phyloP scores from a whole-genome alignment of 1,139 yeast genomes.

The Diutina pseudorugosa region DNA sequence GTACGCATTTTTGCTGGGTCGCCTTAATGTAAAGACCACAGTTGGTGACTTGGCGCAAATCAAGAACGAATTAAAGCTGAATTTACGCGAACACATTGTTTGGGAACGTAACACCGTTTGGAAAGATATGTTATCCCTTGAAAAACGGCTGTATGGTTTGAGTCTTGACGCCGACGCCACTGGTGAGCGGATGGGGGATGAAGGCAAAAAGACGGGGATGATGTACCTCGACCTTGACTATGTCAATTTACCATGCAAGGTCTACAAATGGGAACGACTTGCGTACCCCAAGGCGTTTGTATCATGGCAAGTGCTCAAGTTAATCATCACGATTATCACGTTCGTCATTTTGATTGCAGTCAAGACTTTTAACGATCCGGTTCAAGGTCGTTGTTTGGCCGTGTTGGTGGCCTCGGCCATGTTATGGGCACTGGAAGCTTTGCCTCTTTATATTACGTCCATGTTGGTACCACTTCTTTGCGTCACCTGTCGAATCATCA shows the following conservation, averaged over 20 bases:
- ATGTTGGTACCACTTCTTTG: slow-evolving; percentile 68
- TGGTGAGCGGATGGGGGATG: slow-evolving; percentile 23
- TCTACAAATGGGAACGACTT: slow-evolving; percentile 13
- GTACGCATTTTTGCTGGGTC: slow-evolving; percentile 33
- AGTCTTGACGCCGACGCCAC: slow-evolving; percentile 18
- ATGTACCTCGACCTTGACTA: slow-evolving; percentile 15
- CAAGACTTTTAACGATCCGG: slow-evolving; percentile 56
- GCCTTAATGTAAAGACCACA: slow-evolving; percentile 17
- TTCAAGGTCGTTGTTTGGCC: slow-evolving; percentile 69
- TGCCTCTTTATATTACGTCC: slow-evolving; percentile 81
- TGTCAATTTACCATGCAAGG: slow-evolving; percentile 11
- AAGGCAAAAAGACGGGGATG: slow-evolving; percentile 14
- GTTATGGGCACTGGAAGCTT: slow-evolving; percentile 89
- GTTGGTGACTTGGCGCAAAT: slow-evolving; percentile 35
- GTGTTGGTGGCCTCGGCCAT: slow-evolving; percentile 67
- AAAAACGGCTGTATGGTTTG: slow-evolving; percentile 40
- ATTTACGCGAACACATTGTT: slow-evolving; percentile 81
- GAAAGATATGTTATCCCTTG: slow-evolving; percentile 90
- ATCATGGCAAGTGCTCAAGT: slow-evolving; percentile 29
- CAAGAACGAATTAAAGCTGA: slow-evolving; percentile 56
- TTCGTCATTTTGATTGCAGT: slow-evolving; percentile 37
- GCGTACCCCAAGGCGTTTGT: slow-evolving; percentile 15
- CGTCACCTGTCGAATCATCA: slow-evolving; percentile 61
- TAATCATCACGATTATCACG: slow-evolving; percentile 29
- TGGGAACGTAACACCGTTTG: slow-evolving; percentile 97